Evolutionary conservation across 192 early-diverging fungal species (phyloP).

Genomic region (Umbelopsis sp.): DNA sequence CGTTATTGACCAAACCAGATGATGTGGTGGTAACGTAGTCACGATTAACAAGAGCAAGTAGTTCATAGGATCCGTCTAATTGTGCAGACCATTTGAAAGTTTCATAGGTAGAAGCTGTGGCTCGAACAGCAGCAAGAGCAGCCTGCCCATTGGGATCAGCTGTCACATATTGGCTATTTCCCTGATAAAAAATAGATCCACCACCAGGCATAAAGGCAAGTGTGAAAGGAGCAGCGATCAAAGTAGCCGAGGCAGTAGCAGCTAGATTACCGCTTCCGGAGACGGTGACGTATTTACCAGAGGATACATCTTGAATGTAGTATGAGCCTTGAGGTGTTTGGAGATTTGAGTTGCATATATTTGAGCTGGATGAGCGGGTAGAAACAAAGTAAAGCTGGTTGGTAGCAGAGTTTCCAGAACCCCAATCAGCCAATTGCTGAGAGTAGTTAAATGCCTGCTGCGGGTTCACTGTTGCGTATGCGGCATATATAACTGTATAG

Average conservation of each 20-base stretch:
- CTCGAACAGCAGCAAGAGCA: conserved; percentile 3
- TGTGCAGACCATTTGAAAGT: conserved; percentile 6
- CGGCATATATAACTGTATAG: conserved; percentile 46
- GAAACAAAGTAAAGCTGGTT: conserved; percentile 54
- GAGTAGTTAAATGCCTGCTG: conserved; percentile 35
- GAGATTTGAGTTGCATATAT: background rate
- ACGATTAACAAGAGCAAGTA: conserved; percentile 2
- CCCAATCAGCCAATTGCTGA: conserved; percentile 31
- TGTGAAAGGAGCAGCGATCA: conserved; percentile 7
- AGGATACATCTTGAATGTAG: conserved; percentile 16
- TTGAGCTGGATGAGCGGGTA: conserved; percentile 25
- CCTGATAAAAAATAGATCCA: background rate
- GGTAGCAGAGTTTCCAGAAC: conserved; percentile 55
- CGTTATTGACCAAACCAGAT: conserved; percentile 12
- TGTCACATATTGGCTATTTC: conserved; percentile 7
- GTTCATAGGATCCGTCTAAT: background rate
- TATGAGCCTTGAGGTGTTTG: conserved; percentile 16
- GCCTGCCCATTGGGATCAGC: conserved; percentile 14
- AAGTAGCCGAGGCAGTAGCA: background rate
- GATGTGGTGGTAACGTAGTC: background rate
- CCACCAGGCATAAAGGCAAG: conserved; percentile 22
- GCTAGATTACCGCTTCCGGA: background rate
- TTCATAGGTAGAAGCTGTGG: conserved; percentile 14
- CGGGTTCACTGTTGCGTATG: conserved; percentile 46
- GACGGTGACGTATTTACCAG: conserved; percentile 12